phyloP scores from a whole-genome alignment of 768 basidiomycete genomes.

The Rhizopogon vulgaris region DNA sequence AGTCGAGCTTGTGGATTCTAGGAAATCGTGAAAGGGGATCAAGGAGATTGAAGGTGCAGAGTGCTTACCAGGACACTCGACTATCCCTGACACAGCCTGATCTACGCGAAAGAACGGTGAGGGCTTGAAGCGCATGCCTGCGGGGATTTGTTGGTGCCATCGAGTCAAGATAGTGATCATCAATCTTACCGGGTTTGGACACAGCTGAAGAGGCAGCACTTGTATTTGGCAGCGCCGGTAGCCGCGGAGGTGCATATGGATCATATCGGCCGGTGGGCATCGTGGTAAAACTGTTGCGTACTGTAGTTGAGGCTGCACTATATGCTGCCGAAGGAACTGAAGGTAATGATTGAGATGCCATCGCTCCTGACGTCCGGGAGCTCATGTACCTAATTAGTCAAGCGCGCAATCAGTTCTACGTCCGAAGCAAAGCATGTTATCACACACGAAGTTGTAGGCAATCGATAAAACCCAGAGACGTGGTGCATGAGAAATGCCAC shows the following conservation, averaged over 20 bases:
- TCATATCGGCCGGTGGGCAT: constrained; percentile 46
- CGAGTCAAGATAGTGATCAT: constrained; percentile 7
- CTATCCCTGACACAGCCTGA: constrained; percentile 55
- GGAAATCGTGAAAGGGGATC: constrained; percentile 1
- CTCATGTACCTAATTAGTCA: constrained; percentile 21
- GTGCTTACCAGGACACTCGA: constrained; percentile 74
- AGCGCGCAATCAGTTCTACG: constrained; percentile 10
- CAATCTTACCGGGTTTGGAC: constrained; percentile 22
- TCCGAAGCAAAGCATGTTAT: constrained; percentile 1
- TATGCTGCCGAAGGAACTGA: constrained; percentile 15
- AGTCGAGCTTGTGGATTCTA: constrained; percentile 73
- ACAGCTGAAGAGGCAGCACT: constrained; percentile 27
- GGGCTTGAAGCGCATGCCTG: constrained; percentile 70
- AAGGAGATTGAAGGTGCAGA: background rate
- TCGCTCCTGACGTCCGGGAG: constrained; percentile 18
- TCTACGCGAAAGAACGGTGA: constrained; percentile 75
- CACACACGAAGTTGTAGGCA: constrained; percentile 5
- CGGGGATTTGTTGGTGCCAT: constrained; percentile 8
- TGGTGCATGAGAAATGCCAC: constrained; percentile 7
- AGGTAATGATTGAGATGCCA: constrained; percentile 19
- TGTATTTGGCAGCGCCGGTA: constrained; percentile 29
- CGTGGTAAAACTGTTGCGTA: constrained; percentile 14
- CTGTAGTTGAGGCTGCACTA: constrained; percentile 9
- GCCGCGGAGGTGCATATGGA: constrained; percentile 60
- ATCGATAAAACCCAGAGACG: background rate